Evolutionary conservation across 805 yeast genomes (phyloP).

Genomic region (Sugiyamaella qingdaonensis): DNA sequence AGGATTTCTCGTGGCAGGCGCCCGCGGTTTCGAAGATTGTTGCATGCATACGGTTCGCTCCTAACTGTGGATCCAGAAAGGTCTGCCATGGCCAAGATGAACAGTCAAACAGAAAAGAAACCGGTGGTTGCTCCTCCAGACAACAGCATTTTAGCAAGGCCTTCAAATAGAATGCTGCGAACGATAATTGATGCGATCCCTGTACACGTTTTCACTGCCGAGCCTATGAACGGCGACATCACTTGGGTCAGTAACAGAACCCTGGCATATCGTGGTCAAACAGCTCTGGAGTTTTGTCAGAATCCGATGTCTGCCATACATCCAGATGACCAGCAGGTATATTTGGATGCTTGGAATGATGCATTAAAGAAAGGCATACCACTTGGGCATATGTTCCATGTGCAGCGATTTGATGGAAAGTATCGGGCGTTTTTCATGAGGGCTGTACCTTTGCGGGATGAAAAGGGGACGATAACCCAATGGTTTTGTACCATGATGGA

Average conservation of each 20-base stretch:
- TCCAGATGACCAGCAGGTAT: constrained; percentile 28
- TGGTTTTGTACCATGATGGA: constrained; percentile 35
- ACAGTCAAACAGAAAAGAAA: not conserved
- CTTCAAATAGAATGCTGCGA: constrained; percentile 24
- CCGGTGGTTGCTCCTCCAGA: not conserved
- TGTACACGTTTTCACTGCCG: constrained; percentile 32
- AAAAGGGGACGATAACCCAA: constrained; percentile 28
- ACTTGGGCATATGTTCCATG: constrained; percentile 25
- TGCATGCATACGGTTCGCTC: constrained; percentile 17
- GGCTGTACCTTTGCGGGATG: constrained; percentile 30
- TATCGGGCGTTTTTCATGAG: constrained; percentile 30
- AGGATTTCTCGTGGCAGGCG: constrained; percentile 3
- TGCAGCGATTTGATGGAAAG: constrained; percentile 31
- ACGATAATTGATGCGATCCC: constrained; percentile 34
- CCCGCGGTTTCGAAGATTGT: constrained; percentile 11
- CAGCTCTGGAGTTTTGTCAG: constrained; percentile 25
- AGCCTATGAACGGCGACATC: constrained; percentile 27
- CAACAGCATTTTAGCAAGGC: constrained; percentile 5
- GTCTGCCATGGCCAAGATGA: constrained; percentile 1
- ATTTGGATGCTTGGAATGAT: constrained; percentile 25
- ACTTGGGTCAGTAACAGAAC: constrained; percentile 33
- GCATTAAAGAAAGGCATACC: constrained; percentile 29
- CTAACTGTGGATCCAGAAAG: constrained; percentile 5
- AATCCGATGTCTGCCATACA: constrained; percentile 24
- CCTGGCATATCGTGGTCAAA: constrained; percentile 29